phyloP scores from a whole-genome alignment of 768 basidiomycete species.

The Mycena floridula region DNA sequence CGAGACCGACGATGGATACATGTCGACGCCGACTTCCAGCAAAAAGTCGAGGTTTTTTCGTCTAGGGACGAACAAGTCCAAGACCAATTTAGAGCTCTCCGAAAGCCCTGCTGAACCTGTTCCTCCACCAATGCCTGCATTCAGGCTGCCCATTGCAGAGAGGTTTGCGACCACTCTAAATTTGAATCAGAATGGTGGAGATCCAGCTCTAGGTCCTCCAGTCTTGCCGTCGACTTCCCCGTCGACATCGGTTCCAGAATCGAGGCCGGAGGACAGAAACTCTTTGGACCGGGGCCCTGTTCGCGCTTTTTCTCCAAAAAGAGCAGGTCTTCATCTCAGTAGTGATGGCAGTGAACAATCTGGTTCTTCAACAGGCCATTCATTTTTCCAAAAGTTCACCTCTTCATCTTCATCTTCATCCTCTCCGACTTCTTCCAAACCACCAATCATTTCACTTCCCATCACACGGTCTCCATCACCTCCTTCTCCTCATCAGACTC shows the following conservation, averaged over 20 bases:
- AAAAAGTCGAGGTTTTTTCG: conserved; percentile 38
- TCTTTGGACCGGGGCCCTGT: conserved; percentile 1
- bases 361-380: conserved; percentile 7
- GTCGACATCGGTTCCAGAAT: not conserved
- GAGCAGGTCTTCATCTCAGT: conserved; percentile 2
- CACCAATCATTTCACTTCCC: conserved; percentile 6
- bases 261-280: not conserved
- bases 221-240: not conserved
- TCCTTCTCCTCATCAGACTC: conserved; percentile 5
- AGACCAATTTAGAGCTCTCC: conserved; percentile 26
- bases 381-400: conserved; percentile 8
- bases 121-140: conserved; percentile 14
- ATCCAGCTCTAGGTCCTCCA: conserved; percentile 6
- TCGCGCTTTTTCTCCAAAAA: not conserved
- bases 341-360: conserved; percentile 7
- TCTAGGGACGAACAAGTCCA: conserved; percentile 33
- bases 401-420: conserved; percentile 12
- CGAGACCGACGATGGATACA: conserved; percentile 20
- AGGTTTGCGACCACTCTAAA: conserved; percentile 34
- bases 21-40: conserved; percentile 19
- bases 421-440: conserved; percentile 8
- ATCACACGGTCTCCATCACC: conserved; percentile 8
- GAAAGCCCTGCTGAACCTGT: not conserved
- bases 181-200: conserved; percentile 1
- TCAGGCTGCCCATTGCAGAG: conserved; percentile 40